Percentiles rank a stretch among this genome's conserved stretches.
Evolutionary conservation across 2,329 filamentous ascomycete species (phyloP).

Genomic region (Pseudogymnoascus sp.): DNA sequence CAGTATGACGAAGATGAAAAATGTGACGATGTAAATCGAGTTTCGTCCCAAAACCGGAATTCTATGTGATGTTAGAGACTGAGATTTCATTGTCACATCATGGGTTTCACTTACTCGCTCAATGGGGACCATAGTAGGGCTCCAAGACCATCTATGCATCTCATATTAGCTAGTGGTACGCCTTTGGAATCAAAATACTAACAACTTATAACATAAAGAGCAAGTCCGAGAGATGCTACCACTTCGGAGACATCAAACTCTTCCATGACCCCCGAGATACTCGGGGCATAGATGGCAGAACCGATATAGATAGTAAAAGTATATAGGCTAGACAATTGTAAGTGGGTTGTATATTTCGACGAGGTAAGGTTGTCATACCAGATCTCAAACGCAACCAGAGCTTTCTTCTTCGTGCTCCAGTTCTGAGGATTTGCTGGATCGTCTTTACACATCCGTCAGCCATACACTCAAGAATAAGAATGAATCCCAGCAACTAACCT

Average conservation of each 20-base stretch:
- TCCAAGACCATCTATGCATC: slow-evolving; percentile 40
- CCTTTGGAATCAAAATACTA: not conserved
- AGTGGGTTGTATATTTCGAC: slow-evolving; percentile 20
- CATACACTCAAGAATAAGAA: not conserved
- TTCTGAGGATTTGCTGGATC: slow-evolving; percentile 28
- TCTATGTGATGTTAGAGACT: slow-evolving; percentile 35
- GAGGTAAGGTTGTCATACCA: slow-evolving; percentile 15
- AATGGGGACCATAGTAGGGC: slow-evolving; percentile 57
- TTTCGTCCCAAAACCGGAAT: slow-evolving; percentile 58
- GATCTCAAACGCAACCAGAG: slow-evolving; percentile 20
- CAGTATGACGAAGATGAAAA: slow-evolving; percentile 59
- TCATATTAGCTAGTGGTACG: not conserved
- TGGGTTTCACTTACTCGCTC: slow-evolving; percentile 35
- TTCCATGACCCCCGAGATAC: slow-evolving; percentile 32
- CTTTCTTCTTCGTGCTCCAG: slow-evolving; percentile 16
- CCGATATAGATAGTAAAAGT: slow-evolving; percentile 44
- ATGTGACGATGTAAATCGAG: slow-evolving; percentile 56
- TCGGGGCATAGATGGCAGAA: slow-evolving; percentile 42
- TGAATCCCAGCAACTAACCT: slow-evolving; percentile 2
- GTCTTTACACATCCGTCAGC: slow-evolving; percentile 10
- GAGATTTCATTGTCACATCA: not conserved
- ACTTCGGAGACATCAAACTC: slow-evolving; percentile 38
- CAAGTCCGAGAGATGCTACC: slow-evolving; percentile 40
- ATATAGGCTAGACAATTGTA: slow-evolving; percentile 37
- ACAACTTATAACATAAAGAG: slow-evolving; percentile 34